Percentiles rank a stretch among this genome's conserved stretches.
Conservation (phyloP, 2,329 filamentous ascomycete species). For the Lachnellula subtilissima region DNA sequence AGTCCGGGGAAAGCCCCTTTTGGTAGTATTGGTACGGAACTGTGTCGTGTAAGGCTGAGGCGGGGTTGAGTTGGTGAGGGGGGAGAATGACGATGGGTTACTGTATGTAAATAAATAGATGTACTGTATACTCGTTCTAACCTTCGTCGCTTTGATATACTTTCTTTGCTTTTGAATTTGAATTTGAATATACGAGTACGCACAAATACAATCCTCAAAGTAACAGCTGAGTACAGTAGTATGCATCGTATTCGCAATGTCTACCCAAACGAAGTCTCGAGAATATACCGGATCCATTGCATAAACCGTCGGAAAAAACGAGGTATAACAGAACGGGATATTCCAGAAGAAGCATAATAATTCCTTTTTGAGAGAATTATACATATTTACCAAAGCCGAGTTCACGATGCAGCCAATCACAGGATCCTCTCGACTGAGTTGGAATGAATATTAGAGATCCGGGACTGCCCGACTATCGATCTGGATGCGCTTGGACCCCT, state of each 20-base stretch:
- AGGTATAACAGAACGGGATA: not conserved
- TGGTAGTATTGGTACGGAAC: not conserved
- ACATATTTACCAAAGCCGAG: not conserved
- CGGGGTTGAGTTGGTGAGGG: not conserved
- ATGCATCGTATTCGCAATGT: not conserved
- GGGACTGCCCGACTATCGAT: not conserved
- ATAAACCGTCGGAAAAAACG: constrained; percentile 1
- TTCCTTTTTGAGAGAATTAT: not conserved
- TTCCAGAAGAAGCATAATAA: not conserved
- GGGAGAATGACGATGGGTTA: not conserved
- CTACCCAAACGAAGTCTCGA: constrained; percentile 3
- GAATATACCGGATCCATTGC: constrained; percentile 4
- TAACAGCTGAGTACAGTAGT: not conserved
- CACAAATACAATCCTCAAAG: not conserved
- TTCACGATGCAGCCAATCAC: not conserved
- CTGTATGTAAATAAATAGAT: no score
- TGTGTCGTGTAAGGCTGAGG: not conserved
- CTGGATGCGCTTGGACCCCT: not conserved
- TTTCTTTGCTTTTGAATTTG: not conserved
- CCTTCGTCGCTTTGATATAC: no score
- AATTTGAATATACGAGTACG: no score
- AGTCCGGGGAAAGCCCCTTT: not conserved
- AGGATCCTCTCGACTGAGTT: not conserved
- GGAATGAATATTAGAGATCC: not conserved
- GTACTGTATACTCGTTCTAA: no score